Base-by-base conservation (phyloP, 108 stramenopile genomes). In the Cylindrotheca fusiformis region DNA sequence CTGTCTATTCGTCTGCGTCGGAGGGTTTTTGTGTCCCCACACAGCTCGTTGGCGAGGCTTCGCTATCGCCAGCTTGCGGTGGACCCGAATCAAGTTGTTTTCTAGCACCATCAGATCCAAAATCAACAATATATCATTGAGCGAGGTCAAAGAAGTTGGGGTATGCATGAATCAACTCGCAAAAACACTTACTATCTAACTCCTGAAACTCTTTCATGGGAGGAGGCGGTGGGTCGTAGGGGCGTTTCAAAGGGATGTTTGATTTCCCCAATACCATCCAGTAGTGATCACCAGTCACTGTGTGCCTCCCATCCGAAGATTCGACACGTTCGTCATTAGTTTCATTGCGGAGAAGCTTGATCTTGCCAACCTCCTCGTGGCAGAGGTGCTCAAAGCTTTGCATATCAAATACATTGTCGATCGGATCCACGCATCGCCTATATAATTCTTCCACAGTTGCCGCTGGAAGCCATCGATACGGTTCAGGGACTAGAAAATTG, bases 191-290 rank as follows among this genome's bases (percentile, higher is more conserved):
- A 14, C 58, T 8, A 20, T 14, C 12, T 22, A 28, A 26, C 20
- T 3, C 23, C 2, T 4, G 2, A 10, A 49, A 66, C 20, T 55
- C 44, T 22, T 50, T 23, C n/a, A 57, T 29, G 27, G 74, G 82
- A 55, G 90, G 86, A 30, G 67, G 57, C 14, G 90, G 90, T 4
- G 90, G 90, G n/a, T 71, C 23, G 47, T 75, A 81, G 28, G 85
- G 81, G 31, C 76, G 59, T 1, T 44, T 32, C 20, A 84, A 54
- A 18, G 72, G 70, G 19, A 55, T 4, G 12, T 22, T 32, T 10
- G 63, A 32, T 25, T 63, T 53, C 32, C 56, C 58, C 41, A 91
- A 27, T 2, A 91, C 90, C 31, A 83, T 85, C 90, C 90, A 91
- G 44, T 63, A 82, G 18, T 85, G 72, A 48, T 64, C 72, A 2